These are phyloP conservation scores for Blastobotrys ciferrii DNA, from an alignment of 1,139 yeast genomes.

Conservation along the genomic window DNA sequence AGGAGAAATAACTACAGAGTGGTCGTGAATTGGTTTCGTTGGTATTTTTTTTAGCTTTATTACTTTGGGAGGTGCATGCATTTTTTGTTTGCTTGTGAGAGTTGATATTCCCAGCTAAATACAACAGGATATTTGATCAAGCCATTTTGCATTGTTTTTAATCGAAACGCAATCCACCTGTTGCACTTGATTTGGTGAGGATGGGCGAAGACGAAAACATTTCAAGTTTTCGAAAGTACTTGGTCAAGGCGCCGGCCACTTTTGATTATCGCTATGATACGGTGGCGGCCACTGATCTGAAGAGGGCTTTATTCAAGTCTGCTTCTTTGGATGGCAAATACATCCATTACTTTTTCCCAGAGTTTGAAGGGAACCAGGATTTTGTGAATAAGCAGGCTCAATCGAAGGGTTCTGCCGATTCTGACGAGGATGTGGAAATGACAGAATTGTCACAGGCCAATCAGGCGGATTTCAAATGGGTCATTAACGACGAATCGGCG, in stretches of 20 bases:
- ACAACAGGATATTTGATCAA: no score
- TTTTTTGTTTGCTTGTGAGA: no score
- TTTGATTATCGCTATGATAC: slow-evolving; percentile 28
- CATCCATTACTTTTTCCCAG: slow-evolving; percentile 52
- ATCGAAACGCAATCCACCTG: neutral
- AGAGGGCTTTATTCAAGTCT: slow-evolving; percentile 52
- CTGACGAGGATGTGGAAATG: slow-evolving; percentile 13
- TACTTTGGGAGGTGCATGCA: no score
- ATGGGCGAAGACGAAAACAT: slow-evolving; percentile 9
- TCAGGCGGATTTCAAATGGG: slow-evolving; percentile 21
- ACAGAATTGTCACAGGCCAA: slow-evolving; percentile 6
- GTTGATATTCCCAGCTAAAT: no score
- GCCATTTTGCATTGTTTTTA: neutral
- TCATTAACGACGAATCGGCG: slow-evolving; percentile 22
- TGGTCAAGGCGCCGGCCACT: slow-evolving; percentile 31
- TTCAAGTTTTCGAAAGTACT: slow-evolving; percentile 26
- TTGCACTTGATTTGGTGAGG: slow-evolving; percentile 7
- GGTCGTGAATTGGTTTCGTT: no score
- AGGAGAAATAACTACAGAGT: no score
- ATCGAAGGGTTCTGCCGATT: slow-evolving; percentile 16
- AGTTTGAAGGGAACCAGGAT: slow-evolving; percentile 11
- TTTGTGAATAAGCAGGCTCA: slow-evolving; percentile 6
- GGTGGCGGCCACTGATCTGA: slow-evolving; percentile 41
- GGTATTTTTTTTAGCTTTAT: no score
- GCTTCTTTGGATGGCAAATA: slow-evolving; percentile 51